Evolutionary conservation across 2,329 filamentous ascomycete genomes (phyloP), one percentile per base, ranked within the genome.

Genomic region (Chaetothyriales sp.): DNA sequence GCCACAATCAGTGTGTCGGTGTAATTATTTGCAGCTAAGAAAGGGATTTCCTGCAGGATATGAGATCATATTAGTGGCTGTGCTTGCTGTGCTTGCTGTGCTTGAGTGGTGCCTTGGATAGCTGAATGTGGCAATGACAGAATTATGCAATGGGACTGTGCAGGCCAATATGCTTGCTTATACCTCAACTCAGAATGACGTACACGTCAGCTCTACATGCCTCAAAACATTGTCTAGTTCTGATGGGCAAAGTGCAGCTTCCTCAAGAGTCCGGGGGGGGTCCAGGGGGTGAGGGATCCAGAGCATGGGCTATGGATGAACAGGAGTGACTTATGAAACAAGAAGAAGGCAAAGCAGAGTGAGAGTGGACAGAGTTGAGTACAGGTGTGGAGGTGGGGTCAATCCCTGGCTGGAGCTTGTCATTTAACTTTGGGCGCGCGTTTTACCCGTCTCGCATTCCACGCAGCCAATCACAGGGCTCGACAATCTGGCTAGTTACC

Each of bases 11-110:
- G 29, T 37, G 29, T 10, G 29, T 13, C 13, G 13, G 29, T 7
- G 8, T 3, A 37, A n/a, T n/a, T n/a, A n/a, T 13, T 25, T 43
- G 55, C 46, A 49, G 55, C 55, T 45, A 54, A 57, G 52, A 52
- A 54, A 57, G 55, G 52, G 52, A 57, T 51, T 33, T 43, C 33
- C 22, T 50, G 8, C 15, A 40, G 33, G 15, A 13, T 40, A 15
- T 5, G 33, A 40, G 29, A 13, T 40, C 9, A 40, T 15, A 15
- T 40, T 40, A 40, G 33, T 40, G 33, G 33, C 33, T 40, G 33
- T 40, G 10, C 10, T 40, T 40, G 13, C n/a, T n/a, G n/a, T n/a
- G n/a, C n/a, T n/a, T n/a, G 33, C 33, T 40, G 33, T 40, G 10
- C 10, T 40, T 40, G 13, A 40, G 33, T 40, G 33, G 15, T 40